Conservation (phyloP, 257 asterid species). For the Voacanga thouarsii region DNA sequence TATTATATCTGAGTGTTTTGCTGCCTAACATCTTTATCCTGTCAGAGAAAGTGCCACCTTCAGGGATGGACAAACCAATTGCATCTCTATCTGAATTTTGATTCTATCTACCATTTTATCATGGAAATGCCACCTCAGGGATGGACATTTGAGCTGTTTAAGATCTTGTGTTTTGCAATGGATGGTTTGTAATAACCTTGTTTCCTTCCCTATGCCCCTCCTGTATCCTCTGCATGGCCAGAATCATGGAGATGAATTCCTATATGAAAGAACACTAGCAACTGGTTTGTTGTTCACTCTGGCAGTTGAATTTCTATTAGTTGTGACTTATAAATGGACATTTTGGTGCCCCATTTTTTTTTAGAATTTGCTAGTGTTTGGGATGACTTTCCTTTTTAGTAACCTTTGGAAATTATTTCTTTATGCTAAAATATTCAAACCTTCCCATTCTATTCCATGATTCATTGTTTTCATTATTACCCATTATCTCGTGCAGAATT, state of each 20-base stretch:
- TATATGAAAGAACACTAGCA: not conserved
- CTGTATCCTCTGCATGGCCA: not conserved
- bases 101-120: not conserved
- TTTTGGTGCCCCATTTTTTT: not conserved
- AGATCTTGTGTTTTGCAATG: not conserved
- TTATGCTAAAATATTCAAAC: not conserved
- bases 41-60: not conserved
- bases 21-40: constrained; percentile 1
- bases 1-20: not conserved
- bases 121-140: not conserved
- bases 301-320: not conserved
- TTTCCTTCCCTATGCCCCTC: not conserved
- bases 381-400: not conserved
- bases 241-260: not conserved
- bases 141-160: not conserved
- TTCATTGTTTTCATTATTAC: constrained; percentile 8
- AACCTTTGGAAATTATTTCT: not conserved
- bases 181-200: not conserved
- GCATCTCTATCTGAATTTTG: not conserved
- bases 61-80: not conserved
- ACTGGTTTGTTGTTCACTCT: not conserved
- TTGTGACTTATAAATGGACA: not conserved
- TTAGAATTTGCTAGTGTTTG: not conserved
- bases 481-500: constrained; percentile 43
- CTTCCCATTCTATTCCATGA: not conserved